Base-by-base conservation (phyloP, 495 filamentous ascomycete genomes). In the Penicillium robsamsonii region DNA sequence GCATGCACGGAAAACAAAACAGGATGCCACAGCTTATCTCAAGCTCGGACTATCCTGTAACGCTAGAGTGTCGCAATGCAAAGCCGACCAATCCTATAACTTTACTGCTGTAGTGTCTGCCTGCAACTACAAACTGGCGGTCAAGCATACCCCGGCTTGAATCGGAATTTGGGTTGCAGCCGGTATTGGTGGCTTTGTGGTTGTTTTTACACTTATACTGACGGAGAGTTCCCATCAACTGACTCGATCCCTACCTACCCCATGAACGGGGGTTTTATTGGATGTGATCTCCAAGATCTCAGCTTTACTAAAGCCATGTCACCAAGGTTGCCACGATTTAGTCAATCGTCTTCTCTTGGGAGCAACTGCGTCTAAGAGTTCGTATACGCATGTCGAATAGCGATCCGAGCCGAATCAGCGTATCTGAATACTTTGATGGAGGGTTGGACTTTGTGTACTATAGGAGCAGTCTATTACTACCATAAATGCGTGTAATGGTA, bases 21-120 rank as follows among this genome's bases (percentile, higher is more conserved):
- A 41, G 27, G 5, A 51, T 17, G 25, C 43, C n/a, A 46, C 52
- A 46, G 52, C 52, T 54, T 54, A 54, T 54, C 52, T 54, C 22
- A 38, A 54, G 43, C 42, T 54, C 17, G 18, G 27, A 24, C 41
- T 42, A 45, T 52, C 9, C 11, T 11, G 25, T 10, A 22, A 20
- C 22, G 15, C 17, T 2, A 50, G 20, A 22, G 35, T 6, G 12
- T 37, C 22, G 49, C 35, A 29, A n/a, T 18, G 15, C 35, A 25
- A 51, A 51, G 35, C 48, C n/a, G 2, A 33, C 50, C 50, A 43
- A 42, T 52, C 50, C 25, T 17, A 52, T n/a, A 18, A 13, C 6
- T 33, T 15, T 5, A 17, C 15, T 7, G 35, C n/a, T 38, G 35
- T 22, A 2, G 38, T 15, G 27, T 46, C 24, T 46, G 20, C 41